Conservation (phyloP, 805 yeast genomes). For the Teunomyces aglyptinius region DNA sequence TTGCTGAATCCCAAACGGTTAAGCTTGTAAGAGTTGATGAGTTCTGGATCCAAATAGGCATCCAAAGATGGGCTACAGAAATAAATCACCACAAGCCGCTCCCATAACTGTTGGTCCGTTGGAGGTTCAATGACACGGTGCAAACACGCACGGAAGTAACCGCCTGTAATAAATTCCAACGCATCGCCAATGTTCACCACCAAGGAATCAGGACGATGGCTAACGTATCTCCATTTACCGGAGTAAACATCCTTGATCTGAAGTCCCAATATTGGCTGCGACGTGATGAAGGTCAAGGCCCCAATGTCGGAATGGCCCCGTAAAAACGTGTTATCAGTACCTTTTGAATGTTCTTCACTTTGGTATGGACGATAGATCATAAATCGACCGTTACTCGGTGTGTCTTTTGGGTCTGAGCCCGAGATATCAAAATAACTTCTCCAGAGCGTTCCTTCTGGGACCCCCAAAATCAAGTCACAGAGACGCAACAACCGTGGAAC, state of each 20-base stretch:
- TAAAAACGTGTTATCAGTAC: constrained; percentile 41
- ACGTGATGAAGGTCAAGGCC: constrained; percentile 40
- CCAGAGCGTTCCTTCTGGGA: constrained; percentile 23
- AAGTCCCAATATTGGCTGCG: constrained; percentile 40
- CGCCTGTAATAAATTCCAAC: constrained; percentile 43
- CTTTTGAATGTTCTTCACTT: constrained; percentile 22
- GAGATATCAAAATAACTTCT: constrained; percentile 3
- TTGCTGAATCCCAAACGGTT: constrained; percentile 28
- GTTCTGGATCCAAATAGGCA: constrained; percentile 43
- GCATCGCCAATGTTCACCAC: constrained; percentile 44
- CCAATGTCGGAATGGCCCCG: constrained; percentile 49
- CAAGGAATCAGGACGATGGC: constrained; percentile 36
- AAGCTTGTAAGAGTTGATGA: constrained; percentile 36
- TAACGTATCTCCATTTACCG: constrained; percentile 40
- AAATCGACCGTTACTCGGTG: constrained; percentile 24
- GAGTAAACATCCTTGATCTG: constrained; percentile 39
- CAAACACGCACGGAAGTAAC: constrained; percentile 45
- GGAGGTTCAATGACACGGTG: constrained; percentile 52
- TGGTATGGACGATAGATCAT: constrained; percentile 26
- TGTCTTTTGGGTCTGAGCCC: constrained; percentile 15
- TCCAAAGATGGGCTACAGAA: constrained; percentile 39
- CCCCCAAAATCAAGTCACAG: constrained; percentile 69
- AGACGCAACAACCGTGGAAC: constrained; percentile 8
- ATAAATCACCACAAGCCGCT: constrained; percentile 42
- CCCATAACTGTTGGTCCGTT: constrained; percentile 32